Evolutionary conservation across 169 alveolate species (phyloP).

Genomic region (Cytauxzoon felis): DNA sequence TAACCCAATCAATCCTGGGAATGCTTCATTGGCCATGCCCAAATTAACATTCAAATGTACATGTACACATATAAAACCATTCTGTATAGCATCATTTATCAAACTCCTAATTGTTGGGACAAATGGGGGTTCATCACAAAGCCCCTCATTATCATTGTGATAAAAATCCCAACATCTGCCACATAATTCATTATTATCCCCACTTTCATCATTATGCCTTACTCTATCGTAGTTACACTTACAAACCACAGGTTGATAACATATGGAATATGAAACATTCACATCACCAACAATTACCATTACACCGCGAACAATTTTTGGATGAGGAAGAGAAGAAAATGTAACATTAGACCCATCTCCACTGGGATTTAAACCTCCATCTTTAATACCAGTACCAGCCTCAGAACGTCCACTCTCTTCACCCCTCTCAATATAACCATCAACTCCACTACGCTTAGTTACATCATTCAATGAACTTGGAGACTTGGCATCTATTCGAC

Average conservation of each 20-base stretch:
- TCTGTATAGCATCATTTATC: slow-evolving; percentile 37
- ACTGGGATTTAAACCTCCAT: too few relatives aligned
- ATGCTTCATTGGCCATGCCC: slow-evolving; percentile 62
- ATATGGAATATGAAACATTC: slow-evolving; percentile 40
- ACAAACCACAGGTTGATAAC: slow-evolving; percentile 35
- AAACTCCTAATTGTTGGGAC: slow-evolving; percentile 19
- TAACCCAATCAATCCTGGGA: slow-evolving; percentile 41
- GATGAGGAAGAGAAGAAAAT: slow-evolving; percentile 6
- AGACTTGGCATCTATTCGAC: neutral
- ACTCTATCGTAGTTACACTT: slow-evolving; percentile 2
- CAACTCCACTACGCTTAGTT: too few relatives aligned
- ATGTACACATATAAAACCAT: slow-evolving; percentile 54
- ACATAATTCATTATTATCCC: neutral
- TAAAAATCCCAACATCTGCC: slow-evolving; percentile 1
- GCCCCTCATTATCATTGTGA: slow-evolving; percentile 12
- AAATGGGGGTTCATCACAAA: slow-evolving; percentile 40
- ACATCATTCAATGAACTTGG: neutral
- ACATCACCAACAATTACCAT: slow-evolving; percentile 48
- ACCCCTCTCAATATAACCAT: too few relatives aligned
- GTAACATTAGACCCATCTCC: neutral
- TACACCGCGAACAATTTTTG: slow-evolving; percentile 50
- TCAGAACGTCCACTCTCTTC: too few relatives aligned
- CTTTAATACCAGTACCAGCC: too few relatives aligned
- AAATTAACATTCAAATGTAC: slow-evolving; percentile 55
- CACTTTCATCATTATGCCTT: neutral